These are phyloP conservation scores for Setaria viridis DNA, from an alignment of 202 grass and related monocot species.

Conservation along the genomic window DNA sequence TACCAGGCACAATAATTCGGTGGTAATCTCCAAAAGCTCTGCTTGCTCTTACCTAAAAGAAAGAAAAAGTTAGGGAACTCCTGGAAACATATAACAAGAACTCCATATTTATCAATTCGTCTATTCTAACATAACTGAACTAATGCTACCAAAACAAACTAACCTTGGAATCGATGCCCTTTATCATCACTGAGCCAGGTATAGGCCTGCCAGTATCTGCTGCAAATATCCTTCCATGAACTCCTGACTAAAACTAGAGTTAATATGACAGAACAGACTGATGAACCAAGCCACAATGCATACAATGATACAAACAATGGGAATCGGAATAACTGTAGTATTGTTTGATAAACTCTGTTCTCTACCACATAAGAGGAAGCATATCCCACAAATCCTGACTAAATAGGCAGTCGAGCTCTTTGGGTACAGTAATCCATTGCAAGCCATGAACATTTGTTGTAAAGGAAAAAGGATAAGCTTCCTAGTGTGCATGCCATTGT, in stretches of 20 bases:
- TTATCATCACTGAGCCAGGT: constrained; percentile 67
- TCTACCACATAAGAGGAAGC: constrained; percentile 25
- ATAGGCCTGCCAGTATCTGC: constrained; percentile 76
- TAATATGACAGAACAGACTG: constrained; percentile 31
- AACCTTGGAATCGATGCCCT: constrained; percentile 79
- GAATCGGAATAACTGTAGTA: not conserved
- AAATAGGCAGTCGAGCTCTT: not conserved
- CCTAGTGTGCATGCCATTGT: not conserved
- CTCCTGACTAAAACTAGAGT: constrained; percentile 67
- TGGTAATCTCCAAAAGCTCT: constrained; percentile 82
- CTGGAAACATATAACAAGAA: not conserved
- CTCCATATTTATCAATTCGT: constrained; percentile 9
- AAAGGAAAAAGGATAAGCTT: not conserved
- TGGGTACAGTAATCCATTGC: not conserved
- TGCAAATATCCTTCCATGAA: constrained; percentile 97
- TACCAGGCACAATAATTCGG: constrained; percentile 75
- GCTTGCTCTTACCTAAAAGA: constrained; percentile 67
- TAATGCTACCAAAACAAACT: constrained; percentile 29
- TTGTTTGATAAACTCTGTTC: not conserved
- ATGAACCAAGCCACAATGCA: not conserved
- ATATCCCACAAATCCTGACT: not conserved
- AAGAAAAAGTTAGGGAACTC: not conserved
- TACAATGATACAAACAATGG: not conserved
- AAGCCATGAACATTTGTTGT: not conserved
- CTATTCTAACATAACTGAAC: not conserved